Base-by-base conservation (phyloP, 306 rosid genomes). In the Prunus mongolica region DNA sequence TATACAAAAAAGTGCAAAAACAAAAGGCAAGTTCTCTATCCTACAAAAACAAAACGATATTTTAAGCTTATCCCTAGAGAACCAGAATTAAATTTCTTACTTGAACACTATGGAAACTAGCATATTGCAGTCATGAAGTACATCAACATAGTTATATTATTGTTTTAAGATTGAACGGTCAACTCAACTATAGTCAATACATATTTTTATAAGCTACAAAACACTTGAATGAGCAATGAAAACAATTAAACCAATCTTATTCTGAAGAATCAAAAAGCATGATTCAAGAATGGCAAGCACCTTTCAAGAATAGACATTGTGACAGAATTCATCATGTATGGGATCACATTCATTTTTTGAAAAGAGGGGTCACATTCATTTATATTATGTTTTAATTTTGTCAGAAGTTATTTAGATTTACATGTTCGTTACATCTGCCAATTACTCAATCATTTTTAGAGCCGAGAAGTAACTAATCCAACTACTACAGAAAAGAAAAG, bases 1-100 rank as follows among this genome's bases (percentile, higher is more conserved):
- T 69, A 61, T 54, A 58, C 16, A 78, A 67, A 24, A 30, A 74
- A 28, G 24, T 72, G 58, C 83, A 66, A 78, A 34, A 55, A 67
- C 22, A 65, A n/a, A 73, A 76, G 22, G n/a, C 74, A 68, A 24
- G 25, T 69, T 34, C 69, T 78, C 49, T 67, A 73, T 81, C 69
- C 71, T 46, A 71, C 6, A 28, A 32, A 65, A 45, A 72, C 10
- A 9, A 14, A 38, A 44, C 5, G 2, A 68, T 3, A 12, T 56
- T 12, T 65, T 46, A 20, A 66, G 67, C 44, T 28, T 62, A 60
- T 28, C 8, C 10, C 22, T 19, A 67, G 49, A 44, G 24, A 65
- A 65, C 50, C 47, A 65, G 12, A 32, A 65, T 20, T 10, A 32
- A 65, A 2, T 9, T 10, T 45, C 5, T 67, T 67, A 45, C n/a